Base-by-base conservation (phyloP, 129 eudicot genomes). In the Pseudognaphalium luteoalbum region DNA sequence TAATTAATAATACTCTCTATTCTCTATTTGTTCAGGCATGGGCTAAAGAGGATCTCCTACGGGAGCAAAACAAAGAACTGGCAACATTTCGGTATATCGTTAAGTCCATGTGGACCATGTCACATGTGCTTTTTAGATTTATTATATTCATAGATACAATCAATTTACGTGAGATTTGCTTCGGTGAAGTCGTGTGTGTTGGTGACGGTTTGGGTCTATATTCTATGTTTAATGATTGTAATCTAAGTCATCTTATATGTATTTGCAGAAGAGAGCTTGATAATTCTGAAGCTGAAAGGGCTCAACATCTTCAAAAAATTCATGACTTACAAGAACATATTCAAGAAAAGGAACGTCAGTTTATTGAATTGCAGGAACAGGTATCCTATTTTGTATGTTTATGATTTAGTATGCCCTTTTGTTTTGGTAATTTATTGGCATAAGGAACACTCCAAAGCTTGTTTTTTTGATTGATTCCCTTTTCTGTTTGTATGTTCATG, bases 1-100 rank as follows among this genome's bases (percentile, higher is more conserved):
- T 30, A 8, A n/a, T n/a, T n/a, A n/a, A n/a, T n/a, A n/a, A n/a
- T n/a, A n/a, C n/a, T n/a, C n/a, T n/a, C 7, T 52, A 41, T 73
- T 63, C 34, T 70, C 11, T 72, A 34, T 61, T 76, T 66, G 82
- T 50, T 37, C 77, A 94, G 98, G 96, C 89, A 58, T 94, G 98
- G 98, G 98, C 98, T 19, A 94, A 94, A 75, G 97, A 91, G 79
- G 98, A 94, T 82, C 96, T 94, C 50, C 80, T 94, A 56, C 82
- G 96, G 58, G 98, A 94, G 78, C 98, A 91, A 84, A 89, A 81
- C 84, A 82, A 87, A 61, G 97, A 94, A 76, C 85, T 91, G 19
- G 93, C 89, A 54, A 85, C 81, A 58, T 91, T 82, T 75, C 75
- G 96, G 98, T 91, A 74, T 11, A 42, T 69, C 34, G 62, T 29